Evolutionary conservation across 2,329 filamentous ascomycete genomes (phyloP).

Genomic region (Fusarium piperis): DNA sequence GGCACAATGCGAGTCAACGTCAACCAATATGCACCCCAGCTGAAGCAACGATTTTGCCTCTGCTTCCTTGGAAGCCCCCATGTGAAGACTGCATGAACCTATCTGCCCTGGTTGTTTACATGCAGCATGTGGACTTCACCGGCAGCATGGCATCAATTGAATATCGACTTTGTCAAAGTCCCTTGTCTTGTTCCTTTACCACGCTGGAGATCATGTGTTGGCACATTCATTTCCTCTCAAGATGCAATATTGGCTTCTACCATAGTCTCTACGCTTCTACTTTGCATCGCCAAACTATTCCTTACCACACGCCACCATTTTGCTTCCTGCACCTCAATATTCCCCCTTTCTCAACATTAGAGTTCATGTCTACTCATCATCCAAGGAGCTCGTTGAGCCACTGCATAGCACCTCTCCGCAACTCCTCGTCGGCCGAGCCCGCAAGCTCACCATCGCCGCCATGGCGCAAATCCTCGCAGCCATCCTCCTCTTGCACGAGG

Average conservation of each 20-base stretch:
- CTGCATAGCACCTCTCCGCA: neutral
- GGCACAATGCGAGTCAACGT: neutral
- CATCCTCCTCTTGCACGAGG: neutral
- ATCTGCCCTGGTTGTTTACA: neutral
- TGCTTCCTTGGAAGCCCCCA: neutral
- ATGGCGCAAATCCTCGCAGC: neutral
- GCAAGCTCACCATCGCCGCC: constrained; percentile 3
- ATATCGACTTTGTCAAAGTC: neutral
- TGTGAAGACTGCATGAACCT: neutral
- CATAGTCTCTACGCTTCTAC: neutral
- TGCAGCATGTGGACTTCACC: neutral
- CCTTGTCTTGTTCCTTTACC: neutral
- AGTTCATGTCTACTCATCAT: constrained; percentile 11
- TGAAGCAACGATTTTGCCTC: neutral
- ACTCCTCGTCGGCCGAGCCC: constrained; percentile 1
- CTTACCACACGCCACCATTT: neutral
- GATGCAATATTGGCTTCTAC: neutral
- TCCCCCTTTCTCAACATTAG: neutral
- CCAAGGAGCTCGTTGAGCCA: neutral
- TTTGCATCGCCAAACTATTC: neutral
- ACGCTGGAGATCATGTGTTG: neutral
- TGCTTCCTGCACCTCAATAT: neutral
- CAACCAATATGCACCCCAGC: neutral
- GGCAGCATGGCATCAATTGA: neutral
- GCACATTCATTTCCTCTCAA: neutral